These are phyloP conservation scores for Stylosanthes scabra DNA, from an alignment of 331 rosid genomes.

Conservation along the genomic window DNA sequence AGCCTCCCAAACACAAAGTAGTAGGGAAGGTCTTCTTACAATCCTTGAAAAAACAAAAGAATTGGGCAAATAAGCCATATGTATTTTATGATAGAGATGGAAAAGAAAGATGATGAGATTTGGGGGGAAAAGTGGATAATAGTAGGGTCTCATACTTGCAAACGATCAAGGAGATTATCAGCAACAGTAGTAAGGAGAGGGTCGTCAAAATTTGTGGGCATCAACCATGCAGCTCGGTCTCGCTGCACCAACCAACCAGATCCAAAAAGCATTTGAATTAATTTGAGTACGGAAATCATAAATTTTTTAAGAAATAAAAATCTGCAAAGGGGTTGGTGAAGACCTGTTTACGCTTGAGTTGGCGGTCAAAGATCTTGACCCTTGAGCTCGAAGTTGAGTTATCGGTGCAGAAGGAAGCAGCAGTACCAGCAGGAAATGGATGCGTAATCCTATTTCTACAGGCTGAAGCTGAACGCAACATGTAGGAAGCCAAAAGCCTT, in stretches of 20 bases:
- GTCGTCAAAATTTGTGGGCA: conserved; percentile 58
- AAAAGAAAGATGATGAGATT: neutral
- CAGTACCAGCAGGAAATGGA: neutral
- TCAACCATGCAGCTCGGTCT: conserved; percentile 93
- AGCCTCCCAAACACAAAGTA: conserved; percentile 92
- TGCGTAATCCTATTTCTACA: neutral
- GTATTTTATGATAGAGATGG: neutral
- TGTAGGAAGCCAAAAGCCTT: too few species aligned
- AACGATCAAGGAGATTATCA: conserved; percentile 81
- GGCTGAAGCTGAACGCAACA: neutral
- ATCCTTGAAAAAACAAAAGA: conserved; percentile 55
- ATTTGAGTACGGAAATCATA: neutral
- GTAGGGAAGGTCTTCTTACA: conserved; percentile 86
- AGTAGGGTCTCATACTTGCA: conserved; percentile 48
- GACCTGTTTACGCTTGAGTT: conserved; percentile 78
- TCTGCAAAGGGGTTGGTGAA: neutral
- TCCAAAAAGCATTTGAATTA: neutral
- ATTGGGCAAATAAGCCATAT: neutral
- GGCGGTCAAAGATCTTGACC: conserved; percentile 77
- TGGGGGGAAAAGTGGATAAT: conserved; percentile 29
- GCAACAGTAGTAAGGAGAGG: conserved; percentile 76
- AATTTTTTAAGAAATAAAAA: too few species aligned
- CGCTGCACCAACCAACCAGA: conserved; percentile 47
- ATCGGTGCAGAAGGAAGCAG: conserved; percentile 44
- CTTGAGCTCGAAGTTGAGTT: conserved; percentile 41